A percentile compares a stretch with the other conserved stretches of the same genome.
Evolutionary conservation across 768 basidiomycete species (phyloP).

Genomic region (Phaeotremella skinneri): DNA sequence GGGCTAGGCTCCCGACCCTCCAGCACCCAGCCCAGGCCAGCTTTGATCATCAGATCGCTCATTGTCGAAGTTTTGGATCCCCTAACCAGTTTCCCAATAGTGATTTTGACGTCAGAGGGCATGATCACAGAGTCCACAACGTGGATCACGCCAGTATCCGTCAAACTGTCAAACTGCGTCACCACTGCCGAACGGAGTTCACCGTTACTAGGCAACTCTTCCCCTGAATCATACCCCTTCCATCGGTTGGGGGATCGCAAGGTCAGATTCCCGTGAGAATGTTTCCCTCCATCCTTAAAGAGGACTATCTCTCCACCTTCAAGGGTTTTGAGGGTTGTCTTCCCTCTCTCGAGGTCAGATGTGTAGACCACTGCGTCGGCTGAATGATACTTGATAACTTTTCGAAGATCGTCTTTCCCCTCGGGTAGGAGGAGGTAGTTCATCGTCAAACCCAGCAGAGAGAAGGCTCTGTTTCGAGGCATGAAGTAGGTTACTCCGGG

Average conservation of each 20-base stretch:
- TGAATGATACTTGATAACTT: conserved; percentile 83
- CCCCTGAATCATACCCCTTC: conserved; percentile 38
- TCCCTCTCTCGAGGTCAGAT: conserved; percentile 48
- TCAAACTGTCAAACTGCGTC: conserved; percentile 60
- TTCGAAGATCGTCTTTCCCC: conserved; percentile 74
- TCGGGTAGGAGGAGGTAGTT: conserved; percentile 72
- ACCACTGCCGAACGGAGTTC: conserved; percentile 47
- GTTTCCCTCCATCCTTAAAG: conserved; percentile 55
- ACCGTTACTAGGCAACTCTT: conserved; percentile 50
- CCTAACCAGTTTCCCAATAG: conserved; percentile 80
- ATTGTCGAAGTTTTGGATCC: conserved; percentile 82
- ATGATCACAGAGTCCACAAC: conserved; percentile 64
- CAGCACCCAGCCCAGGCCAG: conserved; percentile 85
- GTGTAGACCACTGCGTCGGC: conserved; percentile 74
- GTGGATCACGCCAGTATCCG: conserved; percentile 86
- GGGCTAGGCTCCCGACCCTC: conserved; percentile 60
- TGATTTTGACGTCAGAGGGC: conserved; percentile 81
- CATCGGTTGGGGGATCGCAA: conserved; percentile 39
- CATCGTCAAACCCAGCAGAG: conserved; percentile 81
- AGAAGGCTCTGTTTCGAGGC: conserved; percentile 86
- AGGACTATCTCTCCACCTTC: conserved; percentile 81
- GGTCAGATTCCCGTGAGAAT: conserved; percentile 54
- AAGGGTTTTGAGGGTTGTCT: conserved; percentile 63
- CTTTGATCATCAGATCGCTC: conserved; percentile 75
- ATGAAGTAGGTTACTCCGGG: conserved; percentile 78